Evolutionary conservation across 352 stramenopile species (phyloP).

Genomic region (Halophytophthora batemanensis): DNA sequence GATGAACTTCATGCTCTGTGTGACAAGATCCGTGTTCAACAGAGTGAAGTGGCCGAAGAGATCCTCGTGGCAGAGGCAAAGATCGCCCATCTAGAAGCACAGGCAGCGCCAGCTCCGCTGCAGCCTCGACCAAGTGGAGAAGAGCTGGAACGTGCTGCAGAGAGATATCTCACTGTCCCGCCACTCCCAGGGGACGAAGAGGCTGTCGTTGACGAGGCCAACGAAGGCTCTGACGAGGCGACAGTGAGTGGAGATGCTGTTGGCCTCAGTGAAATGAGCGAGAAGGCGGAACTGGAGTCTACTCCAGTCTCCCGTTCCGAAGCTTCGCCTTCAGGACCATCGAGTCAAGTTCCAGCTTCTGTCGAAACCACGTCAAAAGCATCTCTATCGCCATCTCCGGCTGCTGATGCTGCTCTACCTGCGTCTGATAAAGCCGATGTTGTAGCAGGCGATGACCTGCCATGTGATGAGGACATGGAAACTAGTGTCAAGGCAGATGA

Average conservation of each 20-base stretch:
- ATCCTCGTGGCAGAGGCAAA: conserved; percentile 20
- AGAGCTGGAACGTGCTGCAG: conserved; percentile 34
- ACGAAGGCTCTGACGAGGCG: conserved; percentile 4
- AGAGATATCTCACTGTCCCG: conserved; percentile 30
- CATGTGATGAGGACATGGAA: conserved; percentile 9
- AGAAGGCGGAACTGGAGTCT: too few relatives aligned
- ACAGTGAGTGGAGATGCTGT: neutral
- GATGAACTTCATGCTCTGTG: conserved; percentile 34
- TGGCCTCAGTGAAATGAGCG: neutral
- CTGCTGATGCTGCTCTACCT: too few relatives aligned
- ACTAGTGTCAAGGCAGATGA: conserved; percentile 34
- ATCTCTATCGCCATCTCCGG: too few relatives aligned
- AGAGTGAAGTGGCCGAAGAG: conserved; percentile 29
- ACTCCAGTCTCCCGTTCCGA: too few relatives aligned
- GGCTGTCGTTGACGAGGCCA: conserved; percentile 9
- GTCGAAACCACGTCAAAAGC: too few relatives aligned
- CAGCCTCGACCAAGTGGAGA: conserved; percentile 33
- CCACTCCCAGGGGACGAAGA: conserved; percentile 15
- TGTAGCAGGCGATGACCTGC: neutral
- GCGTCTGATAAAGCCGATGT: neutral
- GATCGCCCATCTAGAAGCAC: conserved; percentile 31
- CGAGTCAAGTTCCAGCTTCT: too few relatives aligned
- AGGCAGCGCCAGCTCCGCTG: conserved; percentile 14
- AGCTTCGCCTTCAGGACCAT: too few relatives aligned
- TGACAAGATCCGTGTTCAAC: conserved; percentile 27